phyloP scores from a whole-genome alignment of 805 yeast species.

The Lipomyces chichibuensis region DNA sequence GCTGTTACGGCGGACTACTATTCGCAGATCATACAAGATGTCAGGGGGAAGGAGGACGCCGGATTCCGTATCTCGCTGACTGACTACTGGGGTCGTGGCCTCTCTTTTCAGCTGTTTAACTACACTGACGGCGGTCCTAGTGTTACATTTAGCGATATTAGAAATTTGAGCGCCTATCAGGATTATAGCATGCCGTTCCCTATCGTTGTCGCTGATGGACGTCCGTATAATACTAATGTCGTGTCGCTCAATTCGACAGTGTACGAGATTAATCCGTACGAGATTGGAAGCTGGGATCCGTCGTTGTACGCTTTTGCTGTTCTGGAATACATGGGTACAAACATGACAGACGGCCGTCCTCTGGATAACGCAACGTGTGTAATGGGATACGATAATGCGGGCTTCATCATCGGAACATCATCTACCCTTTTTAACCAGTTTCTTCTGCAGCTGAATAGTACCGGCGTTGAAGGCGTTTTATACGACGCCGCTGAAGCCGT shows the following conservation, averaged over 20 bases:
- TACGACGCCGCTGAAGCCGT: conserved; percentile 52
- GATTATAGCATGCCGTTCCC: conserved; percentile 74
- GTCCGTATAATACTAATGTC: conserved; percentile 53
- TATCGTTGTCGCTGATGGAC: conserved; percentile 56
- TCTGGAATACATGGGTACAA: conserved; percentile 69
- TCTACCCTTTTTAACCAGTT: conserved; percentile 77
- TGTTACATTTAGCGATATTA: conserved; percentile 59
- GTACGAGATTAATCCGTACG: conserved; percentile 58
- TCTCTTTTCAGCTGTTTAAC: conserved; percentile 73
- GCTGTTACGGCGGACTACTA: conserved; percentile 53
- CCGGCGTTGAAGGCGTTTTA: conserved; percentile 54
- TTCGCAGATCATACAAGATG: conserved; percentile 48
- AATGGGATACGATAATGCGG: conserved; percentile 77
- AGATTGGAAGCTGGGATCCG: conserved; percentile 89
- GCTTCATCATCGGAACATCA: conserved; percentile 81
- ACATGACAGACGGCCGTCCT: conserved; percentile 63
- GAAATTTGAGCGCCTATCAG: conserved; percentile 62
- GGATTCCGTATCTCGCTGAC: conserved; percentile 71
- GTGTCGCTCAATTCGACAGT: conserved; percentile 68
- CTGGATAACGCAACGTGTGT: conserved; percentile 53
- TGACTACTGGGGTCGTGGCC: conserved; percentile 78
- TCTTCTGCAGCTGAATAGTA: conserved; percentile 59
- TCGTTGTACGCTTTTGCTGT: conserved; percentile 66
- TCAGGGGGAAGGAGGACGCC: conserved; percentile 57
- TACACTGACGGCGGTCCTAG: conserved; percentile 66